Percentiles rank a stretch among this genome's conserved stretches.
Conservation (phyloP, 1,284 basidiomycete genomes). For the Cryptococcus sp. region DNA sequence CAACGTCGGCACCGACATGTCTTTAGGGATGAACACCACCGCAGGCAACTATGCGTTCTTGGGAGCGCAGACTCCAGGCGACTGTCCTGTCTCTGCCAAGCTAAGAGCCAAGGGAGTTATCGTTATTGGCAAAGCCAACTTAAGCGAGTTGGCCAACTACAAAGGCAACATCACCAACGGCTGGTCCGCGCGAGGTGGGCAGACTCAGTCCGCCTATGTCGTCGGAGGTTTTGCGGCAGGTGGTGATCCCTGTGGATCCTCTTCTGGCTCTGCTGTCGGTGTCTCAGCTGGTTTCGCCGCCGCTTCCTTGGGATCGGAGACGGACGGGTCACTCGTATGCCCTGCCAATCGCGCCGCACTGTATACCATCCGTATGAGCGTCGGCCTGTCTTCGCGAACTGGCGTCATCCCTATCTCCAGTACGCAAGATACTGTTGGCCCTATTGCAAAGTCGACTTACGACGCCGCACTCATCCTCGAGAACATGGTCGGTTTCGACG, state of each 20-base stretch:
- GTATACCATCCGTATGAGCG: conserved; percentile 29
- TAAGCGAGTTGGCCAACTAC: conserved; percentile 31
- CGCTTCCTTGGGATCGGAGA: conserved; percentile 29
- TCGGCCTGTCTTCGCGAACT: conserved; percentile 25
- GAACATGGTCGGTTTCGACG: conserved; percentile 23
- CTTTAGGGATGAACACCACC: conserved; percentile 31
- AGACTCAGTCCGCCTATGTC: conserved; percentile 34
- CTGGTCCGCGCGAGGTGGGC: conserved; percentile 33
- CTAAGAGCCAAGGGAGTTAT: conserved; percentile 31
- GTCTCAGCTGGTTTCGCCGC: conserved; percentile 29
- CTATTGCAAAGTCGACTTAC: conserved; percentile 33
- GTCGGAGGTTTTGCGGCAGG: conserved; percentile 30
- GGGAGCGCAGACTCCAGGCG: conserved; percentile 2
- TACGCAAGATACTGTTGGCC: conserved; percentile 33
- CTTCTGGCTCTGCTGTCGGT: conserved; percentile 32
- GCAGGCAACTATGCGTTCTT: conserved; percentile 22
- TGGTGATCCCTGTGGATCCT: conserved; percentile 29
- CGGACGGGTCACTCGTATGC: conserved; percentile 25
- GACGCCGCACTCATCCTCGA: conserved; percentile 36
- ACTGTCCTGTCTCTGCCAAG: conserved; percentile 17
- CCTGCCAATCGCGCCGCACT: conserved; percentile 31
- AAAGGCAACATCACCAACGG: conserved; percentile 25
- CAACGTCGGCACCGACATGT: conserved; percentile 30
- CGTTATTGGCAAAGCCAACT: conserved; percentile 40
- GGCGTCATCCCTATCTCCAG: conserved; percentile 35